Evolutionary conservation across 2,329 filamentous ascomycete genomes (phyloP), one percentile per base, ranked within the genome.

Genomic region (Endothia cerciana): DNA sequence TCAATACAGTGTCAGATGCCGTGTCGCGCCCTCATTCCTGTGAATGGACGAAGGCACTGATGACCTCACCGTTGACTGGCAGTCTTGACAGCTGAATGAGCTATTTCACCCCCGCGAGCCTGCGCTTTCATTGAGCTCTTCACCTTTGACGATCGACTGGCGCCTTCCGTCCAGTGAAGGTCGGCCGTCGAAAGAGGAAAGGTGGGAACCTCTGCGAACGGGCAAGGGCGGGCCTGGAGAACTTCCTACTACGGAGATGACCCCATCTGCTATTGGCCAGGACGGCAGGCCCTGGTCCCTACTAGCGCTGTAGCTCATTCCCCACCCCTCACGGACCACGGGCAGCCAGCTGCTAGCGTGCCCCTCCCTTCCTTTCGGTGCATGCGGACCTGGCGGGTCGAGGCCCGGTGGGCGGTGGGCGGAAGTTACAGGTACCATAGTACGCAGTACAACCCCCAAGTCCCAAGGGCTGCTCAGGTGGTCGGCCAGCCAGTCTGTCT

Each of bases 161-260:
- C n/a, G 36, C 33, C 55, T 40, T 51, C 47, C 47, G 6, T 17
- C 17, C 22, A 51, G 47, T 22, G 25, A 22, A 28, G 28, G 28
- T 13, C 28, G 47, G 47, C 22, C 47, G 30, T 58, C n/a, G 55
- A 58, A 58, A 40, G 13, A 51, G 59, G 45, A 53, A 61, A 17
- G 59, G 33, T 25, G n/a, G 60, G 47, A 13, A 28, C 36, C 53
- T 38, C 45, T 51, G 45, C 33, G 53, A 62, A 43, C 47, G 36
- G 60, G 47, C 47, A 53, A 62, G 60, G 25, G 47, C 38, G 10
- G 7, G 10, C 43, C 38, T 55, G 36, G 8, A 62, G 60, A 62
- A 62, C 60, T 62, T 62, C 60, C 60, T 62, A 62, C 60, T 62
- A 62, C 47, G 60, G 60, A 53, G 47, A 53, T 41, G 47, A 55